Base-by-base conservation (phyloP, 352 stramenopile species). In the Globisporangium solare region DNA sequence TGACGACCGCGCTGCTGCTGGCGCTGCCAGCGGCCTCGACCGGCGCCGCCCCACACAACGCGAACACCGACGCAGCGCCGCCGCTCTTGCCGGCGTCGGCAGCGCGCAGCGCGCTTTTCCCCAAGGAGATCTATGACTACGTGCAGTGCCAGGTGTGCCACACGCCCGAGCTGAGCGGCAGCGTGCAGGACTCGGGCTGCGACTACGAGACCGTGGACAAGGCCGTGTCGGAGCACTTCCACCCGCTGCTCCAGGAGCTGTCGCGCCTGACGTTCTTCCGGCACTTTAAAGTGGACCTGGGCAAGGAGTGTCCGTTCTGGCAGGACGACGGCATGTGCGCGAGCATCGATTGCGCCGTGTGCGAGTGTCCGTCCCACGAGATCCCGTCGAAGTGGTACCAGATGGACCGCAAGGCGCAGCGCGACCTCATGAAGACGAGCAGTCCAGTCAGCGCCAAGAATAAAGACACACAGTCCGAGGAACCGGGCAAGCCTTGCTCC, bases 271-370 rank as follows among this genome's bases (percentile, higher is more conserved):
- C 78, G 14, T 97, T 97, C 71, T 98, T 98, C 65, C 89, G 89
- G 41, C 97, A 97, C 75, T 98, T 96, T 61, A 95, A 96, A 54
- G 88, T 97, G 24, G 88, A 97, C 65, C 70, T 98, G 45, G 83
- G 83, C 51, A 89, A 89, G 42, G 70, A 88, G 48, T 98, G 92
- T 52, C 86, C 86, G 0, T 95, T 91, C 62, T 98, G 90, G 90
- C 68, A 92, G 32, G 86, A 96, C 63, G 90, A 97, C 52, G 88
- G 88, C 47, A 88, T 92, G 78, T 98, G 92, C 67, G 78, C 80
- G 48, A 94, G 86, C 56, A 76, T 86, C 53, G 89, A 94, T 61
- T 97, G 90, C 67, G 76, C 86, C 15, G 86, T 98, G 32, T 96
- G 87, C 59, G 83, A 94, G 58, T 97, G 91, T 68, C 74, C 81